A percentile compares a stretch with the other conserved stretches of the same genome.
Conservation (phyloP, 352 stramenopile species). For the Phytophthora cactorum region DNA sequence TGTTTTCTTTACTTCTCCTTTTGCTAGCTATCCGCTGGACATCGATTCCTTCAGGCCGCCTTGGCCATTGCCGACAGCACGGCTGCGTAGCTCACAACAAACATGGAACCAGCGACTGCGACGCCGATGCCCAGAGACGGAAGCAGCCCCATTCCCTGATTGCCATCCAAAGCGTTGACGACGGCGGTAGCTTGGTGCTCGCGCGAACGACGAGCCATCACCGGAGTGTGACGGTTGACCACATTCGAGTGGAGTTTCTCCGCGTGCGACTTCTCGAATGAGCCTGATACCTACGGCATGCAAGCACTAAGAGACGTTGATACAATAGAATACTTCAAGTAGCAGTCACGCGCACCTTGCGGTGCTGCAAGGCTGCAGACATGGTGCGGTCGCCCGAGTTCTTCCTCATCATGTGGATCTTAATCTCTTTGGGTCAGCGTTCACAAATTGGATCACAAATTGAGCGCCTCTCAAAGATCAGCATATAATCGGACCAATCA, state of each 20-base stretch:
- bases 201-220: constrained; percentile 13
- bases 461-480: constrained; percentile 14
- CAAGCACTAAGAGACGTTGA: not conserved
- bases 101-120: constrained; percentile 39
- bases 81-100: constrained; percentile 49
- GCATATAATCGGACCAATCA: constrained; percentile 3
- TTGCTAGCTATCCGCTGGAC: not conserved
- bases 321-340: not conserved
- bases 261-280: constrained; percentile 44
- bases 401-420: constrained; percentile 41
- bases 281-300: constrained; percentile 38
- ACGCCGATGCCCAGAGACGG: constrained; percentile 34
- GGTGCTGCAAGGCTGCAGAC: constrained; percentile 64
- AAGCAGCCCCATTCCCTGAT: constrained; percentile 25
- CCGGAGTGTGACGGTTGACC: constrained; percentile 30
- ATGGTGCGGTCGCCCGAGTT: constrained; percentile 42
- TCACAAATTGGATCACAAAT: too few species aligned
- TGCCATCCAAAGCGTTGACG: not conserved
- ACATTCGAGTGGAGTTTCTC: constrained; percentile 50
- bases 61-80: constrained; percentile 46
- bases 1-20: constrained; percentile 1
- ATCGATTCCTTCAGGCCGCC: constrained; percentile 8
- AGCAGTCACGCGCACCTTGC: constrained; percentile 37
- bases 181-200: not conserved
- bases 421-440: constrained; percentile 1